Evolutionary conservation across 306 rosid species (phyloP), one percentile per base, ranked within the genome.

Genomic region (Ammopiptanthus mongolicus): DNA sequence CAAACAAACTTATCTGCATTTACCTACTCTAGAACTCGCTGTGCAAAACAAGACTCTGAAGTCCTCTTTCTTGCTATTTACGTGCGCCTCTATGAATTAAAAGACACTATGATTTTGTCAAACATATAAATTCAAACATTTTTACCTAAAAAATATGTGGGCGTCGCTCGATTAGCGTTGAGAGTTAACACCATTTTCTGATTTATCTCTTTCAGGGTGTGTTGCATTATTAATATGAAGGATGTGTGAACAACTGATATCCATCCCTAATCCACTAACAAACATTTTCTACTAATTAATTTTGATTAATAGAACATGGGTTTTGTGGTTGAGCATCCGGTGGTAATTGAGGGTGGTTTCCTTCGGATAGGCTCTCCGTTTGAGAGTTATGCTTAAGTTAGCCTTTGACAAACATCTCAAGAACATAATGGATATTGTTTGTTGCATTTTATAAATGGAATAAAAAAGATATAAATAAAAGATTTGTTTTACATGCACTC

Each of bases 101-200:
- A 74, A 4, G 83, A 78, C 81, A 19, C 2, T 15, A 60, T 67
- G 51, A 12, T 61, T 73, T 55, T 62, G 52, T 81, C 88, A 81
- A 74, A 57, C 41, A 6, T 34, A 62, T 53, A 47, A 47, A 67
- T 77, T 81, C 78, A 48, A 78, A 62, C 50, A 36, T 31, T 71
- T 69, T 48, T 52, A 76, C 76, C 78, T 41, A 64, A 74, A 72
- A 47, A 73, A 61, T 69, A 17, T 19, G 29, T 19, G 56, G 22
- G 4, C 23, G 51, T 62, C 5, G 18, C 29, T 41, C 44, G 5
- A 9, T 17, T 19, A 8, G 66, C 41, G 13, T 66, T 61, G 5
- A 68, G 10, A 48, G 21, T 82, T 72, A 48, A 33, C 67, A 14
- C 19, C 62, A 12, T 18, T 73, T 3, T 36, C 46, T 46, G 48